A percentile compares a stretch with the other conserved stretches of the same genome.
Evolutionary conservation across 164 flowering plant species (phyloP).

Genomic region (Vitis rupestris): DNA sequence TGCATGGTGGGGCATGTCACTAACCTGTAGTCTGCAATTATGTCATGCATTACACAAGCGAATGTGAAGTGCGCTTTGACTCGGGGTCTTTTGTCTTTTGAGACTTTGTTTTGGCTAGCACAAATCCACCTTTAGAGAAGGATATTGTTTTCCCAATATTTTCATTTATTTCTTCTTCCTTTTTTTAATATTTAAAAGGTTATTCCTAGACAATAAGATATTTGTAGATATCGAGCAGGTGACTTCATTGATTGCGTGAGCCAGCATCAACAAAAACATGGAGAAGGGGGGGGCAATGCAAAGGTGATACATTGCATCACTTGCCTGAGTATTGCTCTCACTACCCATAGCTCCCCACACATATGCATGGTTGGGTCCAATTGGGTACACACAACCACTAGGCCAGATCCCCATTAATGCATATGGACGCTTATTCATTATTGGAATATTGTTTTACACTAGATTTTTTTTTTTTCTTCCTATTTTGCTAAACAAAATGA

Average conservation of each 20-base stretch:
- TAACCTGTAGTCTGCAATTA: not conserved
- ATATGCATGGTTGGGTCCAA: no score
- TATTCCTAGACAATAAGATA: constrained; percentile 20
- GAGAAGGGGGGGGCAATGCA: no score
- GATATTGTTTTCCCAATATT: no score
- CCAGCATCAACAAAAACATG: constrained; percentile 12
- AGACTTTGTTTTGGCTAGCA: not conserved
- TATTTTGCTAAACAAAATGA: no score
- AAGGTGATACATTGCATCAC: not conserved
- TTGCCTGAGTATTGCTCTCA: not conserved
- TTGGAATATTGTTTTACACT: no score
- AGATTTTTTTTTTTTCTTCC: no score
- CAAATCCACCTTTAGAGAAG: no score
- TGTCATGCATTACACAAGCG: not conserved
- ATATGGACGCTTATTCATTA: no score
- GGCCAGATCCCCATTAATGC: no score
- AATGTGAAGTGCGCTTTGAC: not conserved
- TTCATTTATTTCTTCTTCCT: not conserved
- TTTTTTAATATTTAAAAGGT: not conserved
- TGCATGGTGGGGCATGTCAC: not conserved
- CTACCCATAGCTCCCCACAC: no score
- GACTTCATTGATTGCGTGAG: constrained; percentile 29
- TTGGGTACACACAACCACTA: no score
- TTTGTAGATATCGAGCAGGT: constrained; percentile 9
- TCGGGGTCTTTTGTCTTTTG: not conserved